Conservation (phyloP, 495 filamentous ascomycete species). For the Talaromyces wortmannii region DNA sequence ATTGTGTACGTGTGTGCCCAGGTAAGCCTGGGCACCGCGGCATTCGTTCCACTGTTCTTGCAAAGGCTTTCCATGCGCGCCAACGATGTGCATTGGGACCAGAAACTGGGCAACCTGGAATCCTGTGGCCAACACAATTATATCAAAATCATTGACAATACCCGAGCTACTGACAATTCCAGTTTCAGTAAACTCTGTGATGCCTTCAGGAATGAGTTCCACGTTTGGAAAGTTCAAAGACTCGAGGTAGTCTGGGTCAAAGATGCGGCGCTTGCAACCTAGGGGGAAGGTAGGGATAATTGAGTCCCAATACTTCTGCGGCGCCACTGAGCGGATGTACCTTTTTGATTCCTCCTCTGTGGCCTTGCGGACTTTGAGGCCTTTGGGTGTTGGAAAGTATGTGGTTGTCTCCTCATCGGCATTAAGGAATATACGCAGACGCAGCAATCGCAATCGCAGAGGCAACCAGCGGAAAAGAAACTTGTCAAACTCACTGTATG, state of each 20-base stretch:
- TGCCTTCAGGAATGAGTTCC: constrained; percentile 24
- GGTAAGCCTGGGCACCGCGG: constrained; percentile 49
- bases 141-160: constrained; percentile 39
- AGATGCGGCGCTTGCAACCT: constrained; percentile 51
- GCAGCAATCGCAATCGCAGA: constrained; percentile 18
- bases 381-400: constrained; percentile 10
- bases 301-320: constrained; percentile 50
- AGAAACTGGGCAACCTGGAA: constrained; percentile 33
- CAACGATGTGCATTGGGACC: constrained; percentile 29
- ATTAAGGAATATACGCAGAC: constrained; percentile 20
- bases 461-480: constrained; percentile 32
- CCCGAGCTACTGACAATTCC: constrained; percentile 33
- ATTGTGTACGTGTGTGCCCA: constrained; percentile 46
- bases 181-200: constrained; percentile 32
- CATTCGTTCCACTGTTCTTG: constrained; percentile 39
- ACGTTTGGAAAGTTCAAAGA: constrained; percentile 40
- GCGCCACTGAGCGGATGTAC: constrained; percentile 38
- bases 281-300: constrained; percentile 48
- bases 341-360: constrained; percentile 16
- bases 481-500: constrained; percentile 21
- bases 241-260: constrained; percentile 44
- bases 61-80: constrained; percentile 33
- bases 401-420: constrained; percentile 16
- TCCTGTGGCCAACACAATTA: constrained; percentile 45
- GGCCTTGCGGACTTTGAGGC: constrained; percentile 13